These are phyloP conservation scores for Penicillium taxi DNA, from an alignment of 495 filamentous ascomycete species.

Conservation along the genomic window DNA sequence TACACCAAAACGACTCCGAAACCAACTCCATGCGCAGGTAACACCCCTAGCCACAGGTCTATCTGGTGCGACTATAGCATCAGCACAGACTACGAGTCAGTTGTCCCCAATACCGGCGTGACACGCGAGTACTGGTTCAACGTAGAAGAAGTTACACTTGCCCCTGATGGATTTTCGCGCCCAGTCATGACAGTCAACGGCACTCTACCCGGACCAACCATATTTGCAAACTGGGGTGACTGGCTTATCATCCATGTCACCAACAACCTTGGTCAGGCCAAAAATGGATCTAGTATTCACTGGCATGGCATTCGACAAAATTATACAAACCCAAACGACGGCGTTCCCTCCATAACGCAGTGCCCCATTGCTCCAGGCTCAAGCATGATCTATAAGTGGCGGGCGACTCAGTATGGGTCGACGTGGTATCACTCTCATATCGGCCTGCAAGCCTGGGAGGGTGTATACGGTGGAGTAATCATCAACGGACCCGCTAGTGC, in stretches of 20 bases:
- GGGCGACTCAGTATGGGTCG: slow-evolving; percentile 62
- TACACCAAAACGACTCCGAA: neutral
- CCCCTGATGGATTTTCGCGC: slow-evolving; percentile 56
- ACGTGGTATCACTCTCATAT: slow-evolving; percentile 78
- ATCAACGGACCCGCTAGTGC: slow-evolving; percentile 46
- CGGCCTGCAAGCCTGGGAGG: slow-evolving; percentile 51
- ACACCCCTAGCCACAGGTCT: slow-evolving; percentile 1
- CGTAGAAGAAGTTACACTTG: slow-evolving; percentile 10
- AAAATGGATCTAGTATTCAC: slow-evolving; percentile 4
- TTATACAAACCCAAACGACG: slow-evolving; percentile 45
- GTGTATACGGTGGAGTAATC: slow-evolving; percentile 26
- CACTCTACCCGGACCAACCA: slow-evolving; percentile 48
- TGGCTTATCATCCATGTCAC: slow-evolving; percentile 57
- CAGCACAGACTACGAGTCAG: slow-evolving; percentile 1
- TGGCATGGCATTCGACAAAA: slow-evolving; percentile 46
- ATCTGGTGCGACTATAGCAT: slow-evolving; percentile 4
- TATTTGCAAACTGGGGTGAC: slow-evolving; percentile 62
- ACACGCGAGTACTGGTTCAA: slow-evolving; percentile 4
- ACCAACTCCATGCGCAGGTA: neutral
- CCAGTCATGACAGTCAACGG: slow-evolving; percentile 66
- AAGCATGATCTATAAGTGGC: slow-evolving; percentile 65
- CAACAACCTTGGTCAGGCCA: slow-evolving; percentile 44
- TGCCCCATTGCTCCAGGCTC: slow-evolving; percentile 56
- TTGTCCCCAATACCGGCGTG: slow-evolving; percentile 3
- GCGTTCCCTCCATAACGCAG: slow-evolving; percentile 63